A percentile compares a stretch with the other conserved stretches of the same genome.
phyloP scores from a whole-genome alignment of 2,329 filamentous ascomycete genomes.

The Botrytis elliptica region DNA sequence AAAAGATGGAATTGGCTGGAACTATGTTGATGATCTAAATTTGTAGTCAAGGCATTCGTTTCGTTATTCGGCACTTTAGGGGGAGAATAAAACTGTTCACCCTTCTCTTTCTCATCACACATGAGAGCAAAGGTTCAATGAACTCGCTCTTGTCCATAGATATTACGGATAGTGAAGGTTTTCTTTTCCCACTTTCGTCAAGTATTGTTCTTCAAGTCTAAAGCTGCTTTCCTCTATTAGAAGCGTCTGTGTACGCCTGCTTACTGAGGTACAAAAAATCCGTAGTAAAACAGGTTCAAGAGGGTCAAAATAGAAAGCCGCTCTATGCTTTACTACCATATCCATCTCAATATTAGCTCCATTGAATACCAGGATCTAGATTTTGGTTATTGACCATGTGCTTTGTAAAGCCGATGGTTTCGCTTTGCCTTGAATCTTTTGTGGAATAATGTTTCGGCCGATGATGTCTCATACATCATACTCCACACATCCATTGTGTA shows the following conservation, averaged over 20 bases:
- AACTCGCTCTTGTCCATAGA: background rate
- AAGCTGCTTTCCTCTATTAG: background rate
- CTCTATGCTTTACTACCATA: background rate
- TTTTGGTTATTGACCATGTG: background rate
- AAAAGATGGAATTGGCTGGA: background rate
- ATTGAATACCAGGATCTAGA: background rate
- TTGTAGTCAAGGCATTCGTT: background rate
- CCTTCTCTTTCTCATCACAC: background rate
- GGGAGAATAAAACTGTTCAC: background rate
- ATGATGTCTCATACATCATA: background rate
- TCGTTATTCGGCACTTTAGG: too few relatives aligned
- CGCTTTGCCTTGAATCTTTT: background rate
- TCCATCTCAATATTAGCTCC: background rate
- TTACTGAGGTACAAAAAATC: background rate
- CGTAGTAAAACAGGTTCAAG: background rate
- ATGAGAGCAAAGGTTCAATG: background rate
- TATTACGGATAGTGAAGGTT: background rate
- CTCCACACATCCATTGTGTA: background rate
- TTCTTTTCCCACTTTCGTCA: background rate
- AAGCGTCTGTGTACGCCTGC: background rate
- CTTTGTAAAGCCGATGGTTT: background rate
- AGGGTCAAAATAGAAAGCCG: background rate
- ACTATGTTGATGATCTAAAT: background rate
- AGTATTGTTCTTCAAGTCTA: background rate
- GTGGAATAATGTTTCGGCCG: background rate